These are phyloP conservation scores for Aureobasidium sp. DNA, from an alignment of 2,329 filamentous ascomycete species.

Conservation along the genomic window DNA sequence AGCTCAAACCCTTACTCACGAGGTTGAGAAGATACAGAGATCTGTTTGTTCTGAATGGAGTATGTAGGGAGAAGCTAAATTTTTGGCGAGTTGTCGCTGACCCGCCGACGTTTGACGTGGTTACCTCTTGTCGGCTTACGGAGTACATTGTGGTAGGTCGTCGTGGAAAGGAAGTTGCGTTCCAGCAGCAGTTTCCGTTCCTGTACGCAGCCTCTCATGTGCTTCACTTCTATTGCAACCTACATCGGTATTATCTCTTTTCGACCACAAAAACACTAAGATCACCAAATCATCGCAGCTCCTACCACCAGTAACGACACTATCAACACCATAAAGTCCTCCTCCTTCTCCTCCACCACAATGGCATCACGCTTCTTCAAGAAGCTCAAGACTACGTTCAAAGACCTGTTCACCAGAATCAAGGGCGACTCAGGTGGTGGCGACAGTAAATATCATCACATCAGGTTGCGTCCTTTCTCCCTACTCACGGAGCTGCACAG, in stretches of 20 bases:
- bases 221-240: neutral
- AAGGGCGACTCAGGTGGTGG: neutral
- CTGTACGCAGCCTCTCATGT: neutral
- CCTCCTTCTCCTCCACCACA: neutral
- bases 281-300: neutral
- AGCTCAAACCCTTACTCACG: neutral
- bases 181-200: neutral
- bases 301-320: neutral
- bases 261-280: neutral
- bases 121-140: neutral
- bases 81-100: neutral
- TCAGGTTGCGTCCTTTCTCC: neutral
- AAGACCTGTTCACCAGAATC: neutral
- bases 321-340: neutral
- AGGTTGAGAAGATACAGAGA: neutral
- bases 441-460: neutral
- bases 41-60: neutral
- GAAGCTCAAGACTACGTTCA: neutral
- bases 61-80: neutral
- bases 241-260: neutral
- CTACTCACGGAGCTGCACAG: neutral
- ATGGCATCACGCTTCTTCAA: neutral
- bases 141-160: neutral
- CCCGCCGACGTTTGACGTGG: neutral
- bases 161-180: neutral